Base-by-base conservation (phyloP, 352 stramenopile species). In the Globisporangium cystogenes region DNA sequence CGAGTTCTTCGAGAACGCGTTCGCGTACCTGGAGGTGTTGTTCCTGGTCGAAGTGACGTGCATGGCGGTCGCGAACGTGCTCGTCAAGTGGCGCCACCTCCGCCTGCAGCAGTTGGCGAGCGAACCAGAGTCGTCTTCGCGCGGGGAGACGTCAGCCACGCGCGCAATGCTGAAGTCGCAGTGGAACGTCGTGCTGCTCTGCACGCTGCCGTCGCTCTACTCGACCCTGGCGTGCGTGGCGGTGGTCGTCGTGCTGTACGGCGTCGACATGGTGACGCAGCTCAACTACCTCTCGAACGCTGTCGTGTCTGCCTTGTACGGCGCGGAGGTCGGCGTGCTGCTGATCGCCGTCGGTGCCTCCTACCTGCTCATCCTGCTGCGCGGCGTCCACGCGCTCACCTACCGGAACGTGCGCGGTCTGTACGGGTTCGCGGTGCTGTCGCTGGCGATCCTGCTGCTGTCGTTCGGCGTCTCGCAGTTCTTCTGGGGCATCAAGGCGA, bases 11-110 rank as follows among this genome's bases (percentile, higher is more conserved):
- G 43, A 44, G 1, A 62, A 44, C 16, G 64, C 74, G 16, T 75
- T 84, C 36, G 27, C 45, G 20, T 80, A 76, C 36, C n/a, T 84
- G 2, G 21, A 72, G 31, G 27, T 51, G 16, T 27, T 82, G 5
- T 35, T 80, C 14, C 33, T 78, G 5, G 62, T 67, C 12, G 68
- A 86, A 49, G 55, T 69, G 7, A 42, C 45, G 4, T 73, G 63
- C 7, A 55, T 86, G 14, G 59, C 50, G 11, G 24, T 80, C 5
- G 68, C 68, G 7, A 83, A 82, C 20, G 54, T 78, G 12, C 64
- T 86, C n/a, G 59, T 86, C 37, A 65, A 70, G 14, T 86, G 75
- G 75, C 62, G 74, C 1, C 46, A 50, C 3, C 51, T 86, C 42
- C 72, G 72, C 11, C 37, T 80, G 18, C 31, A 70, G 8, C 67